Conservation (phyloP, 306 rosid species). For the Cicer yamashitae region DNA sequence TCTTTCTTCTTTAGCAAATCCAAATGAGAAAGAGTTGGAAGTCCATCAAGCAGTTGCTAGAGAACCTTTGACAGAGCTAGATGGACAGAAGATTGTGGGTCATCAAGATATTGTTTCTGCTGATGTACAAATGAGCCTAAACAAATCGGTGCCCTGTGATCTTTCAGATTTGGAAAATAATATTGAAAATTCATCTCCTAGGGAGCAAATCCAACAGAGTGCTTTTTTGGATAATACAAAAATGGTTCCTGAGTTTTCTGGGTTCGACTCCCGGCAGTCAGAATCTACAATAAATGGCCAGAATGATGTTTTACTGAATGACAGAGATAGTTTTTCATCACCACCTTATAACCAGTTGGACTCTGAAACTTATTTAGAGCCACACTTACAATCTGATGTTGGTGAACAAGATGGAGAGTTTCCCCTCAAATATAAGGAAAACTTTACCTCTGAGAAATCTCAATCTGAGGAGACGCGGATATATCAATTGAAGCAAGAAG, state of each 20-base stretch:
- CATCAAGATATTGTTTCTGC: conserved; percentile 46
- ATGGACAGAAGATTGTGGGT: conserved; percentile 42
- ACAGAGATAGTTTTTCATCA: conserved; percentile 45
- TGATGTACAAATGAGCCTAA: conserved; percentile 45
- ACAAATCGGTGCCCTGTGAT: conserved; percentile 39
- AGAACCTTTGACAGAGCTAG: conserved; percentile 46
- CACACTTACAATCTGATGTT: conserved; percentile 48
- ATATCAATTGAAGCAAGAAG: conserved; percentile 47
- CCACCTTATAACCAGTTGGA: conserved; percentile 47
- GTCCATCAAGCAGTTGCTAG: conserved; percentile 51
- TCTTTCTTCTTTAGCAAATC: conserved; percentile 49
- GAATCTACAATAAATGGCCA: conserved; percentile 48
- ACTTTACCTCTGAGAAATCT: conserved; percentile 48
- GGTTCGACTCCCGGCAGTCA: conserved; percentile 41
- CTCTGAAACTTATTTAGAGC: conserved; percentile 48
- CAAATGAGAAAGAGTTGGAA: conserved; percentile 47
- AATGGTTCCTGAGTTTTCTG: conserved; percentile 48
- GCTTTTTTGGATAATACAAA: conserved; percentile 45
- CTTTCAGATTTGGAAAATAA: conserved; percentile 47
- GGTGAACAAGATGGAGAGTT: conserved; percentile 49
- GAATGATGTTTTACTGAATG: conserved; percentile 40
- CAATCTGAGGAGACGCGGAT: conserved; percentile 51
- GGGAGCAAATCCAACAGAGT: conserved; percentile 42
- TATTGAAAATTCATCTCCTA: conserved; percentile 48
- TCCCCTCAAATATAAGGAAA: conserved; percentile 47